Percentiles rank a stretch among this genome's conserved stretches.
These are phyloP conservation scores for Chaetomiaceae sp. DNA, from an alignment of 2,329 filamentous ascomycete genomes.

Conservation along the genomic window DNA sequence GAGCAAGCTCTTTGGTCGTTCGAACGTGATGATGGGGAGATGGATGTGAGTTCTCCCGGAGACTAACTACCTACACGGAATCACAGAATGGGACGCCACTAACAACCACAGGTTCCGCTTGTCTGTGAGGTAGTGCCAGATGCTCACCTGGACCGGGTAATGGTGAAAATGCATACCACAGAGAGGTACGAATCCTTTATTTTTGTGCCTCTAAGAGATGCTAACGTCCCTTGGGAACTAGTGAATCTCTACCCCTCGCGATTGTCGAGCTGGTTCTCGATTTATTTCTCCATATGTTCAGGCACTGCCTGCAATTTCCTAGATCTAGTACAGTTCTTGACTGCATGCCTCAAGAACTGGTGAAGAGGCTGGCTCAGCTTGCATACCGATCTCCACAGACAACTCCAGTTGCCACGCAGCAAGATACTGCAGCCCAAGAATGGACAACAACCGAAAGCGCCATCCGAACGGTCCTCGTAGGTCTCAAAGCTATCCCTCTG, in stretches of 20 bases:
- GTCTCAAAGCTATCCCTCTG: slow-evolving; percentile 50
- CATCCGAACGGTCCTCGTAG: slow-evolving; percentile 54
- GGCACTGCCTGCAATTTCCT: slow-evolving; percentile 29
- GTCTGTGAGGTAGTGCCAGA: slow-evolving; percentile 70
- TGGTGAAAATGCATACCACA: slow-evolving; percentile 61
- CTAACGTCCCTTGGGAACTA: slow-evolving; percentile 15
- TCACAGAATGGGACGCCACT: neutral
- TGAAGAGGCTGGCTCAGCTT: neutral
- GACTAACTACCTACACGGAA: too few species aligned
- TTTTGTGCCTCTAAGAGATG: neutral
- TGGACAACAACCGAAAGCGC: slow-evolving; percentile 51
- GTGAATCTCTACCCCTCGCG: slow-evolving; percentile 25
- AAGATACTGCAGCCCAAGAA: slow-evolving; percentile 11
- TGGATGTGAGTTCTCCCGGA: slow-evolving; percentile 56
- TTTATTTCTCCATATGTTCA: slow-evolving; percentile 29
- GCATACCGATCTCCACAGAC: neutral
- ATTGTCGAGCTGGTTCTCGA: slow-evolving; percentile 26
- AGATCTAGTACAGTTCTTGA: slow-evolving; percentile 25
- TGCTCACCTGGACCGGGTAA: slow-evolving; percentile 46
- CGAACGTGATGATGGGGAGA: slow-evolving; percentile 54
- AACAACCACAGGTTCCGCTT: slow-evolving; percentile 53
- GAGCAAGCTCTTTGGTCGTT: slow-evolving; percentile 54
- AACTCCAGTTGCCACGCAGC: neutral
- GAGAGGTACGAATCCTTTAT: slow-evolving; percentile 39
- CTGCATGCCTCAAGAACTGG: slow-evolving; percentile 23